phyloP scores from a whole-genome alignment of 2,329 filamentous ascomycete genomes.

The Pezicula neosporulosa region DNA sequence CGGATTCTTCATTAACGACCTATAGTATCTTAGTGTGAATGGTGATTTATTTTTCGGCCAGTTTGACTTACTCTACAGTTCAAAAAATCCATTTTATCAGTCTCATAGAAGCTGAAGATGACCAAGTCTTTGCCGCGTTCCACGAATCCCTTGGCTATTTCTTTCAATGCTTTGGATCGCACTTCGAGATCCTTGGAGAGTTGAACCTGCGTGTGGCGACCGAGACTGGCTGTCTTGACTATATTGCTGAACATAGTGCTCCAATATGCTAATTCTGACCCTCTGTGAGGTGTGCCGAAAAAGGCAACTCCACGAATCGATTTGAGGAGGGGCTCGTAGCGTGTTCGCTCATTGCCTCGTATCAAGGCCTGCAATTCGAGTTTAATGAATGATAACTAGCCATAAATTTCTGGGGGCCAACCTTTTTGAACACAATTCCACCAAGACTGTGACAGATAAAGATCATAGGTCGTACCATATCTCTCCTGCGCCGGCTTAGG shows the following conservation, averaged over 20 bases:
- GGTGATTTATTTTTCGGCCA: no score
- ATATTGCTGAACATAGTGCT: neutral
- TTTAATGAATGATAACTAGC: neutral
- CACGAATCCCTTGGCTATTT: neutral
- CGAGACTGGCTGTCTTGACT: neutral
- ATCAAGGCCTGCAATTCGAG: neutral
- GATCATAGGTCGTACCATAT: slow-evolving; percentile 1
- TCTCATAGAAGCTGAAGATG: neutral
- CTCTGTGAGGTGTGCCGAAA: slow-evolving; percentile 8
- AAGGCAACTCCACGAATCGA: slow-evolving; percentile 3
- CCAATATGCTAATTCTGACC: slow-evolving; percentile 3
- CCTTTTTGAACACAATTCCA: slow-evolving; percentile 5
- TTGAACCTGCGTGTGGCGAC: neutral
- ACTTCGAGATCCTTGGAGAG: neutral
- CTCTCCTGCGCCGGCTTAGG: neutral
- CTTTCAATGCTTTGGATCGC: neutral
- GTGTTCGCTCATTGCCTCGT: neutral
- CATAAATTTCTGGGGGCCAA: neutral
- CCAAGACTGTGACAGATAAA: slow-evolving; percentile 7
- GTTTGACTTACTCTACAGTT: neutral
- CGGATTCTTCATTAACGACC: neutral
- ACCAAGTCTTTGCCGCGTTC: neutral
- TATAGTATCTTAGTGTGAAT: neutral
- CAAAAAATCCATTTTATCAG: neutral
- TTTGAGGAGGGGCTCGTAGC: slow-evolving; percentile 1